Evolutionary conservation across 176 grass and related monocot species (phyloP).

Genomic region (Aegilops speltoides): DNA sequence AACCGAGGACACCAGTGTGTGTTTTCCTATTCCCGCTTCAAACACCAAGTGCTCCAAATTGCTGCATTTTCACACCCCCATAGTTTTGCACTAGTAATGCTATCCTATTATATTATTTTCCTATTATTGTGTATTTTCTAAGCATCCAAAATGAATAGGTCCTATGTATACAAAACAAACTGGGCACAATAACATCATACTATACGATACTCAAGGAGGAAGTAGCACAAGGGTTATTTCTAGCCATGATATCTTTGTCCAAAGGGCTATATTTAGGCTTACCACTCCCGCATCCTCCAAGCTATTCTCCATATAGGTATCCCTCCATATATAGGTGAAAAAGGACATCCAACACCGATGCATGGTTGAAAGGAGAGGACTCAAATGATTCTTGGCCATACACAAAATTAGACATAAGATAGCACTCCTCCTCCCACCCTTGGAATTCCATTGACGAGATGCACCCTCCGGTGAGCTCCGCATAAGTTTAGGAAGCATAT

Average conservation of each 20-base stretch:
- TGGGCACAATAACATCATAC: not conserved
- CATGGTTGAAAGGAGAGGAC: slow-evolving; percentile 21
- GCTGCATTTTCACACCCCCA: not conserved
- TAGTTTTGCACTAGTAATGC: not conserved
- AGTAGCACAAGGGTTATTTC: slow-evolving; percentile 16
- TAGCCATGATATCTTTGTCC: slow-evolving; percentile 5
- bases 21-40: not conserved
- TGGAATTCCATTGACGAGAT: slow-evolving; percentile 29
- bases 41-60: not conserved
- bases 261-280: slow-evolving; percentile 46
- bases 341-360: slow-evolving; percentile 35
- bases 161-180: not conserved
- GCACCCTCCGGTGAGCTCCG: slow-evolving; percentile 28
- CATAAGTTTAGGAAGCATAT: slow-evolving; percentile 14
- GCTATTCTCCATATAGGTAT: slow-evolving; percentile 31
- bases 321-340: slow-evolving; percentile 38
- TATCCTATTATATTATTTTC: not conserved
- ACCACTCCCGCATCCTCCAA: slow-evolving; percentile 26
- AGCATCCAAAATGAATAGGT: not conserved
- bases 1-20: not conserved
- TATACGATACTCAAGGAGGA: slow-evolving; percentile 1
- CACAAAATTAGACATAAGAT: slow-evolving; percentile 37
- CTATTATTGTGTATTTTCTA: not conserved
- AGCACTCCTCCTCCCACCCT: slow-evolving; percentile 19
- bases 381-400: slow-evolving; percentile 30